phyloP scores from a whole-genome alignment of 1,284 basidiomycete species.

The Vanrija sp. region DNA sequence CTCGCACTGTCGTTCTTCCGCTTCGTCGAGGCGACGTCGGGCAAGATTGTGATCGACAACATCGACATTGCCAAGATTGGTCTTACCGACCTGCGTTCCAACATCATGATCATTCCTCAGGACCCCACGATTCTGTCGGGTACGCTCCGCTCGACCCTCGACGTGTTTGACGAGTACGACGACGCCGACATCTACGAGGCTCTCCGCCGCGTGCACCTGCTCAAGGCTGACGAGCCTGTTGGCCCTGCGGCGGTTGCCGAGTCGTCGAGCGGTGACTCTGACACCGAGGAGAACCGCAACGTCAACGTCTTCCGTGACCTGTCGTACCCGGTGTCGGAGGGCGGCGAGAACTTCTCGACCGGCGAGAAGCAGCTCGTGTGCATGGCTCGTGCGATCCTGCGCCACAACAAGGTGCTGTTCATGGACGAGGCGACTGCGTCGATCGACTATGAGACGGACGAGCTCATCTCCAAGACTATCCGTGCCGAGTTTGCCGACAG shows the following conservation, averaged over 20 bases:
- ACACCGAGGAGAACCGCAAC: constrained; percentile 57
- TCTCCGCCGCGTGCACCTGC: constrained; percentile 78
- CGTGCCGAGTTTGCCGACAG: constrained; percentile 56
- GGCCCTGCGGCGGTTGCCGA: constrained; percentile 32
- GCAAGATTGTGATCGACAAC: constrained; percentile 80
- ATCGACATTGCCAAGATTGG: constrained; percentile 77
- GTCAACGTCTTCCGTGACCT: constrained; percentile 80
- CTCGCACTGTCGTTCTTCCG: constrained; percentile 92
- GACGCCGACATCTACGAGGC: constrained; percentile 84
- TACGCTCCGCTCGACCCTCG: constrained; percentile 78
- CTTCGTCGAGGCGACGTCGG: constrained; percentile 82
- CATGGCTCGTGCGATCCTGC: constrained; percentile 77
- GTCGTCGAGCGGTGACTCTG: background rate
- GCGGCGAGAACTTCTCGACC: constrained; percentile 87
- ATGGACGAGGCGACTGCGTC: constrained; percentile 77
- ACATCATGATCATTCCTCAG: constrained; percentile 91
- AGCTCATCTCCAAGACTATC: constrained; percentile 51
- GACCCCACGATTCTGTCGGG: constrained; percentile 87
- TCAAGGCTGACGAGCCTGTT: constrained; percentile 52
- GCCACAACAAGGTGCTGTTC: constrained; percentile 67
- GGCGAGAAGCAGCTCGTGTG: constrained; percentile 81
- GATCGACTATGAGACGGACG: constrained; percentile 56
- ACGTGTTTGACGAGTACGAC: constrained; percentile 83
- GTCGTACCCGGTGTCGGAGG: constrained; percentile 63
- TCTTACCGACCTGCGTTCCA: constrained; percentile 72